These are phyloP conservation scores for Acanthamoeba culbertsoni DNA, from an alignment of 208 protist species.

Conservation along the genomic window DNA sequence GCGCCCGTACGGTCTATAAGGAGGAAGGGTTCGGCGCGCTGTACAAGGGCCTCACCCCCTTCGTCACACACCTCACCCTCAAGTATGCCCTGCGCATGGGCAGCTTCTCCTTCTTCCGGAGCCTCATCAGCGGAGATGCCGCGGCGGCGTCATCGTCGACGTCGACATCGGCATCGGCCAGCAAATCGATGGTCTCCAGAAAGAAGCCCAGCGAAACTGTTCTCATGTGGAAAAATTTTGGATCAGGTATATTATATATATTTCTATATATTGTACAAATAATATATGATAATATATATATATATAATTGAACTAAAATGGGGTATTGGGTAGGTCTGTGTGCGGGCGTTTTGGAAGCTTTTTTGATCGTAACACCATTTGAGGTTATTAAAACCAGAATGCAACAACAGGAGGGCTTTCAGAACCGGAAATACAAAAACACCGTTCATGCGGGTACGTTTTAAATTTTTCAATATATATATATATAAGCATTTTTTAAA, in stretches of 20 bases:
- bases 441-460: constrained; percentile 19
- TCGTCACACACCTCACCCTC: constrained; percentile 35
- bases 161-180: background rate
- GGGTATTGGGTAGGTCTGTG: constrained; percentile 57
- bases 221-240: constrained; percentile 25
- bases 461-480: background rate
- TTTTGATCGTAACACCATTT: constrained; percentile 67
- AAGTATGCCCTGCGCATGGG: constrained; percentile 56
- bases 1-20: background rate
- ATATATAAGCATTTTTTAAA: background rate
- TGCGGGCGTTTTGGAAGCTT: constrained; percentile 64
- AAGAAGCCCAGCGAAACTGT: background rate
- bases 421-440: constrained; percentile 57
- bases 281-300: too few species aligned
- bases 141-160: background rate
- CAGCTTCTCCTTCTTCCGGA: constrained; percentile 3
- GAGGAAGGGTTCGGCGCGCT: constrained; percentile 21
- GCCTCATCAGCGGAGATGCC: background rate
- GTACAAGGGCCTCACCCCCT: constrained; percentile 52
- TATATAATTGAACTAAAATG: too few species aligned
- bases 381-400: constrained; percentile 72
- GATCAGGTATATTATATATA: too few species aligned
- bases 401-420: constrained; percentile 57
- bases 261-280: too few species aligned
- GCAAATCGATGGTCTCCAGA: background rate